These are phyloP conservation scores for Aspergillus ellipticus DNA, from an alignment of 495 filamentous ascomycete species.

Conservation along the genomic window DNA sequence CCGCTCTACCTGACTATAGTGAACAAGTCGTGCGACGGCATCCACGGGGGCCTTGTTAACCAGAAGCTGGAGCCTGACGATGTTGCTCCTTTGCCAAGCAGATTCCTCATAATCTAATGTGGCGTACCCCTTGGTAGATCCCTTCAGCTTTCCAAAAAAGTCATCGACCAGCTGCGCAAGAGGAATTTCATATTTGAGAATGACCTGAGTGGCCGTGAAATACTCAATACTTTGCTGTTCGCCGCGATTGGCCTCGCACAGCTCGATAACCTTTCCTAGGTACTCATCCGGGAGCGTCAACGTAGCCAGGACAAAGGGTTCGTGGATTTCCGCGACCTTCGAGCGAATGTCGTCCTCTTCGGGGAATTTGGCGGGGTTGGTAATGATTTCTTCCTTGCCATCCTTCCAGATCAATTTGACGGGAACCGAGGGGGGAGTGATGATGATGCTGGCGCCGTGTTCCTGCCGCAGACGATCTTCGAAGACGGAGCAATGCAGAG, in stretches of 20 bases:
- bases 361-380: constrained; percentile 83
- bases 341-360: constrained; percentile 59
- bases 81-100: constrained; percentile 72
- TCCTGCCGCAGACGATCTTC: constrained; percentile 95
- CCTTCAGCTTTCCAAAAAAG: constrained; percentile 95
- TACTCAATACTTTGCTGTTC: constrained; percentile 81
- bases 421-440: constrained; percentile 92
- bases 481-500: constrained; percentile 95
- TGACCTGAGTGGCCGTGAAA: constrained; percentile 93
- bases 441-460: constrained; percentile 92
- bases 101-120: constrained; percentile 95
- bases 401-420: constrained; percentile 77
- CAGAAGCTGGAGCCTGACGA: constrained; percentile 86
- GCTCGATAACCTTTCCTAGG: constrained; percentile 87
- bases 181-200: constrained; percentile 87
- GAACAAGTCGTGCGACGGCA: constrained; percentile 87
- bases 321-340: constrained; percentile 64
- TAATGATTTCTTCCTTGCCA: constrained; percentile 69
- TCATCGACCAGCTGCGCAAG: constrained; percentile 89
- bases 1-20: constrained; percentile 69
- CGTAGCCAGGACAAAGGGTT: constrained; percentile 83
- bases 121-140: constrained; percentile 77
- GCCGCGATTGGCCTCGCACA: constrained; percentile 87
- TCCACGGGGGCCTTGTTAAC: constrained; percentile 94
- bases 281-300: constrained; percentile 93